These are phyloP conservation scores for Aspergillus sp. DNA, from an alignment of 2,329 filamentous ascomycete genomes.

Conservation along the genomic window DNA sequence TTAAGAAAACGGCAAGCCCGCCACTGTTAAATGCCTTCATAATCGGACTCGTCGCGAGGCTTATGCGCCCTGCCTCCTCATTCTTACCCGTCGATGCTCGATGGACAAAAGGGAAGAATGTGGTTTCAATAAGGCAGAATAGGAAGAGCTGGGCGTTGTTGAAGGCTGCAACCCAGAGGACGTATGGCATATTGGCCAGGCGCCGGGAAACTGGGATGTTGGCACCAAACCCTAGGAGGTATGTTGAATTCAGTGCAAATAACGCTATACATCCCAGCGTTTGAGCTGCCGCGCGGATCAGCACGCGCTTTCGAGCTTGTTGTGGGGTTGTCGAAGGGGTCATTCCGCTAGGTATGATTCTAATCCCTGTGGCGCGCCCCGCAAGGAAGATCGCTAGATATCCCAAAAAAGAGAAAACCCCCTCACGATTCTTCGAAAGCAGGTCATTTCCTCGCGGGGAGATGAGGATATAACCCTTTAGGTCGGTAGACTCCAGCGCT, in stretches of 20 bases:
- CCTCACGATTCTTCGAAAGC: slow-evolving; percentile 88
- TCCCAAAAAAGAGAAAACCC: slow-evolving; percentile 90
- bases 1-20: slow-evolving; percentile 77
- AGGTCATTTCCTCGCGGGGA: slow-evolving; percentile 73
- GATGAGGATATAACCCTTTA: slow-evolving; percentile 80
- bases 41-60: slow-evolving; percentile 75
- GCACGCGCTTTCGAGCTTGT: slow-evolving; percentile 54
- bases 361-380: slow-evolving; percentile 79
- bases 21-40: slow-evolving; percentile 85
- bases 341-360: slow-evolving; percentile 67
- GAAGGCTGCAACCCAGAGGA: slow-evolving; percentile 89
- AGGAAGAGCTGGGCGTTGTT: slow-evolving; percentile 79
- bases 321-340: slow-evolving; percentile 45
- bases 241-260: slow-evolving; percentile 68
- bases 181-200: slow-evolving; percentile 88
- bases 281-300: slow-evolving; percentile 66
- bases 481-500: slow-evolving; percentile 69
- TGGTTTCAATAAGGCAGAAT: slow-evolving; percentile 74
- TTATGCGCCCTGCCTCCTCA: slow-evolving; percentile 64
- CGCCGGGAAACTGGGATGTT: slow-evolving; percentile 76
- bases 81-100: slow-evolving; percentile 53
- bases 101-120: slow-evolving; percentile 74
- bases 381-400: slow-evolving; percentile 94
- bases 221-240: slow-evolving; percentile 65
- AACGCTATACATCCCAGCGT: slow-evolving; percentile 67